phyloP scores from a whole-genome alignment of 495 filamentous ascomycete species.

The Penicillium subrubescens region DNA sequence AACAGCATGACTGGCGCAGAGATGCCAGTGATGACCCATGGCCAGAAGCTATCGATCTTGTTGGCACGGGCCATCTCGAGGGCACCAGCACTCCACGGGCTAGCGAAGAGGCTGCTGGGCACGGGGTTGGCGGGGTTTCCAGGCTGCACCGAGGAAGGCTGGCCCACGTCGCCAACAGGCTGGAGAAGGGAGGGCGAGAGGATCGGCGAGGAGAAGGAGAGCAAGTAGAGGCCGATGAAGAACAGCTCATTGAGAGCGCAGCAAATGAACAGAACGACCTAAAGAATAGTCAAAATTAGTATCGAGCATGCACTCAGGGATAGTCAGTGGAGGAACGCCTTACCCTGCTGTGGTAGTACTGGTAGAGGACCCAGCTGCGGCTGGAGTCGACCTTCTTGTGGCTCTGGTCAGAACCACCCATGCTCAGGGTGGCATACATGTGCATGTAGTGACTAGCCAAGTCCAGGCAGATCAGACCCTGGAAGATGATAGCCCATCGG shows the following conservation, averaged over 20 bases:
- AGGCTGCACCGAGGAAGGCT: constrained; percentile 58
- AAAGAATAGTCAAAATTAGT: constrained; percentile 6
- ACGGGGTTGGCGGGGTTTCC: constrained; percentile 67
- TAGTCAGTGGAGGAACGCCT: not conserved
- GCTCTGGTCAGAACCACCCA: constrained; percentile 75
- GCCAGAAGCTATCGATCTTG: constrained; percentile 83
- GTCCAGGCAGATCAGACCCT: constrained; percentile 87
- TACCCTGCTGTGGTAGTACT: constrained; percentile 97
- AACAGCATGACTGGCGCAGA: constrained; percentile 82
- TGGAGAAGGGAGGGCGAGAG: constrained; percentile 81
- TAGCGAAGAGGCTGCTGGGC: constrained; percentile 69
- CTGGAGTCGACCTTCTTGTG: constrained; percentile 88
- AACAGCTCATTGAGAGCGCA: constrained; percentile 92
- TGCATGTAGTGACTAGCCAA: constrained; percentile 97
- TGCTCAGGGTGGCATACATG: constrained; percentile 87
- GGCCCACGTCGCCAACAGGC: constrained; percentile 39
- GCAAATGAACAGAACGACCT: constrained; percentile 90
- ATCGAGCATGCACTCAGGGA: not conserved
- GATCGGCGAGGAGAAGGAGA: constrained; percentile 88
- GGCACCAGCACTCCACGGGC: constrained; percentile 87
- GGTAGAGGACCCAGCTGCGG: constrained; percentile 73
- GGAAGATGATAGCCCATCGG: constrained; percentile 89
- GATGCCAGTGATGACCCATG: constrained; percentile 85
- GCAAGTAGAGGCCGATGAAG: constrained; percentile 96
- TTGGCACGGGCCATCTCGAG: constrained; percentile 89